A percentile compares a stretch with the other conserved stretches of the same genome.
Evolutionary conservation across 1,284 basidiomycete species (phyloP).

Genomic region (Pisolithus thermaeus): DNA sequence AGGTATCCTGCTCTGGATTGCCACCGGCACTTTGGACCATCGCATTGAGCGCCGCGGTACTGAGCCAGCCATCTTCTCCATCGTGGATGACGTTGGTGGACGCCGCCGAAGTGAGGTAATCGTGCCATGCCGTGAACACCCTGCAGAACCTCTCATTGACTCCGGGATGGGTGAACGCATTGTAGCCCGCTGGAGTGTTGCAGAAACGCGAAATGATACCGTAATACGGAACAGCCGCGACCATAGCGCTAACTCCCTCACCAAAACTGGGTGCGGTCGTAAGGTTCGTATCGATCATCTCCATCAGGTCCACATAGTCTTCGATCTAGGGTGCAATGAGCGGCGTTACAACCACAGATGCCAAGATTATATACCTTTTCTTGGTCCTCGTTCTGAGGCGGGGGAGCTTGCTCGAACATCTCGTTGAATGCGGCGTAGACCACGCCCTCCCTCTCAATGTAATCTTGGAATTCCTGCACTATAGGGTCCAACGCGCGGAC

Average conservation of each 20-base stretch:
- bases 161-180: neutral
- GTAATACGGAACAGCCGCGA: neutral
- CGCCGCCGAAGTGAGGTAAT: neutral
- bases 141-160: neutral
- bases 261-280: neutral
- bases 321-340: neutral
- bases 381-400: neutral
- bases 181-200: neutral
- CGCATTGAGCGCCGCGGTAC: neutral
- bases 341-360: neutral
- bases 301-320: neutral
- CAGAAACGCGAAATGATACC: neutral
- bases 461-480: neutral
- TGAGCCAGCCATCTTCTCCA: neutral
- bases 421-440: neutral
- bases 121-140: neutral
- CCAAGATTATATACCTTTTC: neutral
- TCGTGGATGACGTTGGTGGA: neutral
- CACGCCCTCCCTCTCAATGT: neutral
- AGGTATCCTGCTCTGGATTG: neutral
- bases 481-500: neutral
- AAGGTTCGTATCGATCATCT: neutral
- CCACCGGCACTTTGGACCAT: neutral
- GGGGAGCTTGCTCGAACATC: neutral
- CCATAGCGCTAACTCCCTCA: neutral